Percentiles rank a stretch among this genome's conserved stretches.
phyloP scores from a whole-genome alignment of 2,329 filamentous ascomycete genomes.

The Venturia effusa region DNA sequence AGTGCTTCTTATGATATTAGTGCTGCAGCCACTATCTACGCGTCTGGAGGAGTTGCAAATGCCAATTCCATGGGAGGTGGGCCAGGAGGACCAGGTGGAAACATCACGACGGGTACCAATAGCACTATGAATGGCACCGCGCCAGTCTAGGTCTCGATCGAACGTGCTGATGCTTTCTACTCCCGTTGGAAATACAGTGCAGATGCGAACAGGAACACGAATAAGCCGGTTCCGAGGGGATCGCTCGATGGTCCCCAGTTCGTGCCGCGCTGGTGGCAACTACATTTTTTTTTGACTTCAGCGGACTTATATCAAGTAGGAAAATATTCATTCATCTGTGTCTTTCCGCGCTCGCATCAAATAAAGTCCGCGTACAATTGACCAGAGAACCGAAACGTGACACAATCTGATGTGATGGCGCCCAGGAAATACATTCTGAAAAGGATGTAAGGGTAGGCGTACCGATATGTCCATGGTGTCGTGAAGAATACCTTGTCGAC shows the following conservation, averaged over 20 bases:
- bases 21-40: constrained; percentile 6
- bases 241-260: neutral
- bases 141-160: neutral
- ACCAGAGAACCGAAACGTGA: too few relatives aligned
- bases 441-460: too few relatives aligned
- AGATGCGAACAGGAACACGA: neutral
- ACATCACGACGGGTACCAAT: neutral
- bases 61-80: constrained; percentile 5
- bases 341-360: too few relatives aligned
- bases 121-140: neutral
- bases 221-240: neutral
- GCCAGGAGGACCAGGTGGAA: neutral
- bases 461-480: too few relatives aligned
- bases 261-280: neutral
- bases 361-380: too few relatives aligned
- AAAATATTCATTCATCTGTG: neutral
- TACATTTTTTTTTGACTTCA: neutral
- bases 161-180: neutral
- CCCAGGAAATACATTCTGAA: too few relatives aligned
- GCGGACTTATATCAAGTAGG: neutral
- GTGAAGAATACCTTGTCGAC: too few relatives aligned
- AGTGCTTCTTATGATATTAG: neutral
- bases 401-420: too few relatives aligned
- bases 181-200: neutral
- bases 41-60: constrained; percentile 7